A percentile compares a stretch with the other conserved stretches of the same genome.
These are phyloP conservation scores for Xylaria sp. DNA, from an alignment of 2,329 filamentous ascomycete genomes.

Conservation along the genomic window DNA sequence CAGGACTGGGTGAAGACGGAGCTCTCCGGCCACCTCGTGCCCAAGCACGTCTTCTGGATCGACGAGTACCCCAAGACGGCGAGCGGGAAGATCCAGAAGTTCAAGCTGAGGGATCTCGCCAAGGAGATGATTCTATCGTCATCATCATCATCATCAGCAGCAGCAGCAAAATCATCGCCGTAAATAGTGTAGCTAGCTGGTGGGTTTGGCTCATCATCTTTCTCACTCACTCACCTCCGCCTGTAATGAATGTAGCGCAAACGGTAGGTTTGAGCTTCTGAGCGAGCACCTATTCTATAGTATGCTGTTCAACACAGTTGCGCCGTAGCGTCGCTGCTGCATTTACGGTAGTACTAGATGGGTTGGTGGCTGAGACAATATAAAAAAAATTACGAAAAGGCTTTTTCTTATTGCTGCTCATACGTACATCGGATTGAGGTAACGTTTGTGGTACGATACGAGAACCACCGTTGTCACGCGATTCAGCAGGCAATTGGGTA, in stretches of 20 bases:
- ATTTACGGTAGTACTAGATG: not conserved
- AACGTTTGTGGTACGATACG: too few relatives aligned
- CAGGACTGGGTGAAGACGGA: constrained; percentile 76
- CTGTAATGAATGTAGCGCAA: not conserved
- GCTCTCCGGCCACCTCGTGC: constrained; percentile 81
- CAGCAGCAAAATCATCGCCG: not conserved
- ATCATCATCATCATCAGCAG: not conserved
- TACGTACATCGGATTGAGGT: too few relatives aligned
- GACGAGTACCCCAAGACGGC: constrained; percentile 92
- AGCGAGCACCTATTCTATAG: not conserved
- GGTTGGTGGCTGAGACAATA: too few relatives aligned
- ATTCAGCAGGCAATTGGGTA: too few relatives aligned
- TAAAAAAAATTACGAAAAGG: too few relatives aligned
- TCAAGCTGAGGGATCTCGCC: constrained; percentile 78
- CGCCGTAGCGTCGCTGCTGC: not conserved
- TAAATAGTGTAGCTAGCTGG: not conserved
- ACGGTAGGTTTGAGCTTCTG: not conserved
- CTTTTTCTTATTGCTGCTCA: too few relatives aligned
- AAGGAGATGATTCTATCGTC: constrained; percentile 47
- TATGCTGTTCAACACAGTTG: not conserved
- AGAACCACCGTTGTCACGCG: too few relatives aligned
- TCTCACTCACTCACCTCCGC: not conserved
- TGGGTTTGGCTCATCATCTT: not conserved
- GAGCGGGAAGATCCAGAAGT: constrained; percentile 97
- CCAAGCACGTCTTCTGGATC: constrained; percentile 90